A percentile compares a stretch with the other conserved stretches of the same genome.
Conservation (phyloP, 495 filamentous ascomycete species). For the Extremus antarcticus region DNA sequence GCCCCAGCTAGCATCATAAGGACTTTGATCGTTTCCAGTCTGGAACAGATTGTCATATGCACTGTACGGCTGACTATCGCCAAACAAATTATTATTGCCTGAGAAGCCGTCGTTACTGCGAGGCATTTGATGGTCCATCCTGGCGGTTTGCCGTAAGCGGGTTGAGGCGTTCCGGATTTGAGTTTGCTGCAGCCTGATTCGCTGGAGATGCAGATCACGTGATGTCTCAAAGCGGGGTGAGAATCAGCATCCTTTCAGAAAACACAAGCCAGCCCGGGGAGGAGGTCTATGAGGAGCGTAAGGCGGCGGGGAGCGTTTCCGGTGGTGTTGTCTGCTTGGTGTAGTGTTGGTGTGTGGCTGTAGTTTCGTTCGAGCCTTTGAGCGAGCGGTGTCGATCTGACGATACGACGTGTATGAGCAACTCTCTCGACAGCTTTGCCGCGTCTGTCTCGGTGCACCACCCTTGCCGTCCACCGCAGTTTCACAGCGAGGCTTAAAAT, state of each 20-base stretch:
- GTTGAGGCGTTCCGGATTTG: background rate
- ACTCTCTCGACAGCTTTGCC: no score
- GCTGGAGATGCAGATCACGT: background rate
- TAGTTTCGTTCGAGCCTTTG: background rate
- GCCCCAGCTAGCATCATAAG: constrained; percentile 16
- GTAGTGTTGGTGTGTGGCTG: background rate
- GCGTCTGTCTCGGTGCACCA: background rate
- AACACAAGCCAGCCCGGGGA: no score
- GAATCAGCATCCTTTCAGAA: background rate
- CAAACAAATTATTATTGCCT: constrained; percentile 15
- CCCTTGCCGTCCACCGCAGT: background rate
- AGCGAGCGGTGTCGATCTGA: no score
- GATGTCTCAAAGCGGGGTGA: background rate
- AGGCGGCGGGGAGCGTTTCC: no score
- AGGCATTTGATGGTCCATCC: constrained; percentile 4
- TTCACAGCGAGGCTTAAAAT: background rate
- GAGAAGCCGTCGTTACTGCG: constrained; percentile 11
- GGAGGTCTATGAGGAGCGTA: no score
- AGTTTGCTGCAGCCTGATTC: background rate
- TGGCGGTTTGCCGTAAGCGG: background rate
- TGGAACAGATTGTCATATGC: constrained; percentile 19
- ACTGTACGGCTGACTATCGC: constrained; percentile 15
- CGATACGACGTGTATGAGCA: no score
- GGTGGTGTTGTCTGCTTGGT: no score
- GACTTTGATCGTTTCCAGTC: constrained; percentile 7